Base-by-base conservation (phyloP, 2,329 filamentous ascomycete genomes). In the Diplocarpon rosae region DNA sequence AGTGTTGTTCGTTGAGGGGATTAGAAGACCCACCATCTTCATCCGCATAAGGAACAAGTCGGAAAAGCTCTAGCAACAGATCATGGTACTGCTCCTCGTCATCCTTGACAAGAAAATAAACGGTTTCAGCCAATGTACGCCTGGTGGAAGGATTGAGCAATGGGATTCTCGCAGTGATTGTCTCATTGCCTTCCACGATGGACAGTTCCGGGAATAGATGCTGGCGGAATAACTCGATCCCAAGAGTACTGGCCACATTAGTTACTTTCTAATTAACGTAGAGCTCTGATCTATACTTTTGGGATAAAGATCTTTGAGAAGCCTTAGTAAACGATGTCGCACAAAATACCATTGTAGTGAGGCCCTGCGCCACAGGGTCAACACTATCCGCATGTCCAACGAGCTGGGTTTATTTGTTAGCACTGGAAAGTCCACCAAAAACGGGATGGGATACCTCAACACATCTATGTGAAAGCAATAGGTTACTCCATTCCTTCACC, bases 121-220 rank as follows among this genome's bases (percentile, higher is more conserved):
- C 63, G 27, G 83, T 70, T 35, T 76, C 72, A 51, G 77, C 78
- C 6, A 88, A 63, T 50, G 72, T 71, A 17, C 68, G 65, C 20
- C 83, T 71, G 8, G 78, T 80, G 28, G 67, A 57, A 2, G 64
- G 62, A 47, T 77, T 69, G 39, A 85, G 65, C 5, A 75, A 58
- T 4, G 72, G 72, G 29, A 69, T 58, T 31, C 54, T 62, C 12
- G 66, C 63, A 6, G 57, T 51, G 11, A 65, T 56, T 6, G 53
- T 43, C 1, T 43, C 42, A 30, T 49, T 45, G 2, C 59, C 56
- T 7, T 62, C 56, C 1, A 66, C 68, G 14, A 69, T 55, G 32
- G 70, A 67, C 1, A 56, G 41, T 6, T 50, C 50, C 0, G 83
- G 82, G 52, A 86, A 86, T 0, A 88, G 65, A 54, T 83, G 80